These are phyloP conservation scores for Alloteropsis semialata DNA, from an alignment of 176 grass and related monocot species.

Conservation along the genomic window DNA sequence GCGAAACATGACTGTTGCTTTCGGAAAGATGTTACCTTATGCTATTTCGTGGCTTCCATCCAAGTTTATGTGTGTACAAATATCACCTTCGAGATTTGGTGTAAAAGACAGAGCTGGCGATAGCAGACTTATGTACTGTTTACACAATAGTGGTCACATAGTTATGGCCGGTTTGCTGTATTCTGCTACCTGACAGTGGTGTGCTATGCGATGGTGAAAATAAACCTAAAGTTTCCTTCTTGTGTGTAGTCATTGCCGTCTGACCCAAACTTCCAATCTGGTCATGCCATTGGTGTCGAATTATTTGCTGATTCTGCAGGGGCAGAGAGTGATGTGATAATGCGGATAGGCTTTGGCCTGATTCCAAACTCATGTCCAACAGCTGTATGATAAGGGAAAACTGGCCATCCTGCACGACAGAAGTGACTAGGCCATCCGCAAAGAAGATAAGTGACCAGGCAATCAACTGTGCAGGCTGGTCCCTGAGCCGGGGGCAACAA, in stretches of 20 bases:
- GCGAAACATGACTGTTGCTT: background rate
- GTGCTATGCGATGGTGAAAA: background rate
- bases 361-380: background rate
- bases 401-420: slow-evolving; percentile 8
- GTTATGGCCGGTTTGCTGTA: slow-evolving; percentile 6
- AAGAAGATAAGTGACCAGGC: background rate
- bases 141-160: background rate
- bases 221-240: slow-evolving; percentile 2
- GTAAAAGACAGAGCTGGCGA: background rate
- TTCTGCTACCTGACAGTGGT: background rate
- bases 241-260: background rate
- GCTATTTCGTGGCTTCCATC: slow-evolving; percentile 4
- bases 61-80: background rate
- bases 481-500: background rate
- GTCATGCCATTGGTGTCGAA: background rate
- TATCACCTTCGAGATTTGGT: background rate
- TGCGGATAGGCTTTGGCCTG: background rate
- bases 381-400: slow-evolving; percentile 25
- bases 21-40: background rate
- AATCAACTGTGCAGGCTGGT: slow-evolving; percentile 19
- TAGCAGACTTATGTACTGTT: background rate
- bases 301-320: background rate
- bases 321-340: background rate
- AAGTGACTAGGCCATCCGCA: background rate
- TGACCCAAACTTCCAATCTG: background rate